Conservation (phyloP, 1,284 basidiomycete species). For the Leccinum subspadiceum region DNA sequence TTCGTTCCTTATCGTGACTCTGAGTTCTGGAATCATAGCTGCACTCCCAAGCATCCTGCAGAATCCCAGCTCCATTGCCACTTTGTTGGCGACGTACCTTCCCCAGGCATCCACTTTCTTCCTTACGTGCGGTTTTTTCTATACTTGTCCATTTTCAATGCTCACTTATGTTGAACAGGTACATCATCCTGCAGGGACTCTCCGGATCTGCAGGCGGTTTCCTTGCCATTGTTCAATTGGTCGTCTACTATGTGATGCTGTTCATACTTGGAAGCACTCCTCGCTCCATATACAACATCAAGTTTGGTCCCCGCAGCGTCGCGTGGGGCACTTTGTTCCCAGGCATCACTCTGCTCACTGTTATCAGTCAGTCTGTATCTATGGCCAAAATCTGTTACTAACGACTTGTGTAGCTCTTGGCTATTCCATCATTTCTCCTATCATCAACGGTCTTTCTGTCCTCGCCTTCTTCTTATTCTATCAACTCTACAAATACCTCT, state of each 20-base stretch:
- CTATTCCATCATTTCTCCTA: conserved; percentile 91
- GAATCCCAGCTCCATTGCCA: conserved; percentile 62
- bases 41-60: conserved; percentile 62
- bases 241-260: conserved; percentile 85
- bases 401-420: conserved; percentile 49
- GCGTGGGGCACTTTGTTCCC: conserved; percentile 89
- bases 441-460: conserved; percentile 90
- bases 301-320: conserved; percentile 64
- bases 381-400: background rate
- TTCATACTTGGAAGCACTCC: conserved; percentile 87
- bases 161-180: conserved; percentile 37
- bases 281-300: conserved; percentile 78
- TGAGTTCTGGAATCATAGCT: conserved; percentile 78
- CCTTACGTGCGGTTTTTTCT: conserved; percentile 67
- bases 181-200: conserved; percentile 69
- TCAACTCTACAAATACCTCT: conserved; percentile 86
- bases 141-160: background rate
- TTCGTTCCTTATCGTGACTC: conserved; percentile 86
- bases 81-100: conserved; percentile 69
- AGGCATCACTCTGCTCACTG: conserved; percentile 68
- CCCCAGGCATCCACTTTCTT: conserved; percentile 92
- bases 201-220: conserved; percentile 78
- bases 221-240: conserved; percentile 72
- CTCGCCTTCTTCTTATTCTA: conserved; percentile 85
- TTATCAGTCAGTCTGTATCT: conserved; percentile 61